Evolutionary conservation across 2,329 filamentous ascomycete species (phyloP), one percentile per base, ranked within the genome.

Genomic region (Stachybotrys elegans): DNA sequence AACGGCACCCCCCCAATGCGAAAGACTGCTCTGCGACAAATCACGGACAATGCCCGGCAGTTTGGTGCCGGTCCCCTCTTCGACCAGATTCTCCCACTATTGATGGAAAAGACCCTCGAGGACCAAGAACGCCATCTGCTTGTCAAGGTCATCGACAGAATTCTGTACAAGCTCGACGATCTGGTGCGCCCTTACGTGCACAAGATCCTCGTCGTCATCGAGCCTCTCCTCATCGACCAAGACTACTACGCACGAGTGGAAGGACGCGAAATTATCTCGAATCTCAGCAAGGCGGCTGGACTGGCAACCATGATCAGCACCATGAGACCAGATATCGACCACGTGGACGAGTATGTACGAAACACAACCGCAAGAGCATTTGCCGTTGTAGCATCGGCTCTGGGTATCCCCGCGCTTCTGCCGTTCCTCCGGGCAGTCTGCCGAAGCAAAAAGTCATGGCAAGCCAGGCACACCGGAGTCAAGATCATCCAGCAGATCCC

Each of bases 401-500:
- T 98, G 6, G 93, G 93, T 40, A 98, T 98, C 44, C 93, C 93
- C 4, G 91, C 93, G 9, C 80, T 98, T 38, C 79, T 98, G 21
- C 93, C 93, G 3, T 98, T 98, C 75, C 73, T 98, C 34, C 83
- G 91, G 57, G 93, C 94, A 48, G 93, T 98, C 16, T 98, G 93
- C 63, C 84, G 90, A 63, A 95, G 90, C 70, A 97, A 97, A 70
- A 98, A 98, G 69, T 97, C 93, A 45, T 98, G 93, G 93, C 91
- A 97, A 63, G 93, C 93, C 43, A 79, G 93, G 49, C 93, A 98
- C 64, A 98, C 93, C 3, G 93, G 93, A 70, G 93, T 98, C 52
- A 98, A 98, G 74, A 98, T 98, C 61, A 88, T 98, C 14, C 93
- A 98, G 65, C 93, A 98, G 62, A 97, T 98, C 57, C 92, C 93